Conservation (phyloP, 495 filamentous ascomycete genomes). For the Chaetomium cochliodes region DNA sequence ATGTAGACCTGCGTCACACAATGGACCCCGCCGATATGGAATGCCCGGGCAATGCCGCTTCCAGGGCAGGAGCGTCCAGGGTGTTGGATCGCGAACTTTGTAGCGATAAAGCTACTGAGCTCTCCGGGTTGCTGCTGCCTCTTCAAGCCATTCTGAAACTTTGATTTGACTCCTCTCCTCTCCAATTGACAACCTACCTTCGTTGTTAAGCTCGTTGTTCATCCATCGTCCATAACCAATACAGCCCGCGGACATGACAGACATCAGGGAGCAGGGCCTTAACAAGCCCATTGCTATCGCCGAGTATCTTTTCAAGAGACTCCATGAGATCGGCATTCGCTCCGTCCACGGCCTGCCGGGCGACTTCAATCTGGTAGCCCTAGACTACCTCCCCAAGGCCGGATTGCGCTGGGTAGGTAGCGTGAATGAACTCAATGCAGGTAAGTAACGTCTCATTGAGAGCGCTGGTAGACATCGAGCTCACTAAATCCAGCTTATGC, state of each 20-base stretch:
- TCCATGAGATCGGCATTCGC: conserved; percentile 66
- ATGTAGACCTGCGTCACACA: conserved; percentile 8
- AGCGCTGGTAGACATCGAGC: not conserved
- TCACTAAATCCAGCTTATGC: conserved; percentile 58
- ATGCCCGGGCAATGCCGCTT: not conserved
- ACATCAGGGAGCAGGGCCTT: conserved; percentile 41
- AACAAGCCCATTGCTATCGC: conserved; percentile 50
- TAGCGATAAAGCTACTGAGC: not conserved
- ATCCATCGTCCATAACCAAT: not conserved
- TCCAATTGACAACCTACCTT: not conserved
- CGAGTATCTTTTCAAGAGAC: conserved; percentile 67
- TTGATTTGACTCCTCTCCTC: not conserved
- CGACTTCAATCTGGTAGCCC: conserved; percentile 69
- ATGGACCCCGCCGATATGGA: not conserved
- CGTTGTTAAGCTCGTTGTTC: not conserved
- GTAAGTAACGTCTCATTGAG: conserved; percentile 34
- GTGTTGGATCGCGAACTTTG: conserved; percentile 7
- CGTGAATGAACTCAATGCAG: conserved; percentile 80
- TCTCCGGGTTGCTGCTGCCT: not conserved
- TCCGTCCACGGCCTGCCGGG: conserved; percentile 72
- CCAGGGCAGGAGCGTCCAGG: conserved; percentile 3
- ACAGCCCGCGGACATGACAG: conserved; percentile 18
- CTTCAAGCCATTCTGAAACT: not conserved
- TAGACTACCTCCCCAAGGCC: conserved; percentile 63
- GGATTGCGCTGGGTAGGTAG: conserved; percentile 76